phyloP scores from a whole-genome alignment of 192 early-diverging fungal genomes.

The Linnemannia hyalina region DNA sequence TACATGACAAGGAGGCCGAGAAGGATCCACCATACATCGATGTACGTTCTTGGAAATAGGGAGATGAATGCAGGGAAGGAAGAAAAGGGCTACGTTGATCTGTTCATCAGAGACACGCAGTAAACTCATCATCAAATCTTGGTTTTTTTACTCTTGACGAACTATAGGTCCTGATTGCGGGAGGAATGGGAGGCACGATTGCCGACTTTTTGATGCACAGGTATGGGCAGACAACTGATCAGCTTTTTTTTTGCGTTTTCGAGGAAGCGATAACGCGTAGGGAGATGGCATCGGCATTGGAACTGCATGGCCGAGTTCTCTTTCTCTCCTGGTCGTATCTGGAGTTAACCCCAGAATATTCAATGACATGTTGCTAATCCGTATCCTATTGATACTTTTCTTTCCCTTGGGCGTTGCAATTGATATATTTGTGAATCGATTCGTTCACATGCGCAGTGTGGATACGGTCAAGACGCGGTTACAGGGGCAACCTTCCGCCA shows the following conservation, averaged over 20 bases:
- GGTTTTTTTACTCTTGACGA: neutral
- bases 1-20: constrained; percentile 10
- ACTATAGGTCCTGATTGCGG: constrained; percentile 62
- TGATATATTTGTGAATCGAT: neutral
- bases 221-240: constrained; percentile 24
- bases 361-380: neutral
- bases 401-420: neutral
- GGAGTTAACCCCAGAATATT: neutral
- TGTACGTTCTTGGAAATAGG: constrained; percentile 6
- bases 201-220: constrained; percentile 64
- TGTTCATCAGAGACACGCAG: neutral
- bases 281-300: neutral
- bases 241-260: neutral
- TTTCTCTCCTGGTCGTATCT: neutral
- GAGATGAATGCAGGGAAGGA: neutral
- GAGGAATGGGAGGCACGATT: constrained; percentile 65
- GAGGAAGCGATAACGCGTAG: neutral
- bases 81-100: neutral
- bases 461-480: constrained; percentile 72
- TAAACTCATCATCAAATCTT: neutral
- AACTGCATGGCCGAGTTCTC: neutral
- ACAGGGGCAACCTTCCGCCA: constrained; percentile 63
- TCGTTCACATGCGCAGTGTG: constrained; percentile 17
- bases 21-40: constrained; percentile 39
- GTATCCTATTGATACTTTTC: neutral